Evolutionary conservation across 2,329 filamentous ascomycete species (phyloP).

Genomic region (Calonectria crousiana): DNA sequence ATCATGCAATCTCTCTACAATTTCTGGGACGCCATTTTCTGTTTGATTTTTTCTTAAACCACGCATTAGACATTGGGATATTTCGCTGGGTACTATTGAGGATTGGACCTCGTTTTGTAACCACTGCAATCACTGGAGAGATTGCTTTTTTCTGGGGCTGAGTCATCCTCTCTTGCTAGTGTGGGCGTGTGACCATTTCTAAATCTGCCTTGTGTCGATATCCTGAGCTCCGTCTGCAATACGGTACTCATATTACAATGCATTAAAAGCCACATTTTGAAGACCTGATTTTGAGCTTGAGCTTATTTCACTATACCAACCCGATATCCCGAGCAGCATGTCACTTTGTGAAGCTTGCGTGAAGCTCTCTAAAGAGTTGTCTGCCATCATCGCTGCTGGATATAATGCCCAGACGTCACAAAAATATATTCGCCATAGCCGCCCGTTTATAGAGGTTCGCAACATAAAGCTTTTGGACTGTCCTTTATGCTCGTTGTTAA

Average conservation of each 20-base stretch:
- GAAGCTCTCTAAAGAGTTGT: background rate
- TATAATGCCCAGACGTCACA: background rate
- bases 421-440: background rate
- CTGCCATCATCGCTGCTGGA: background rate
- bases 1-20: background rate
- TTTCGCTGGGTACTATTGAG: background rate
- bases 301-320: background rate
- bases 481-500: background rate
- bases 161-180: background rate
- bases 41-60: too few relatives aligned
- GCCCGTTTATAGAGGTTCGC: background rate
- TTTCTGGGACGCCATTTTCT: background rate
- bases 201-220: background rate
- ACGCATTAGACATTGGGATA: background rate
- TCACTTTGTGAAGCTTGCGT: background rate
- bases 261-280: background rate
- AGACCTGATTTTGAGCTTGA: background rate
- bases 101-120: background rate
- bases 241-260: too few relatives aligned
- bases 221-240: background rate
- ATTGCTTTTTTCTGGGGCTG: background rate
- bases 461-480: background rate
- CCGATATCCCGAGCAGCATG: background rate
- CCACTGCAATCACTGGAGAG: background rate
- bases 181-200: background rate